Evolutionary conservation across 345 rosid genomes (phyloP), one percentile per base, ranked within the genome.

Genomic region (Eucalyptus microcorys): DNA sequence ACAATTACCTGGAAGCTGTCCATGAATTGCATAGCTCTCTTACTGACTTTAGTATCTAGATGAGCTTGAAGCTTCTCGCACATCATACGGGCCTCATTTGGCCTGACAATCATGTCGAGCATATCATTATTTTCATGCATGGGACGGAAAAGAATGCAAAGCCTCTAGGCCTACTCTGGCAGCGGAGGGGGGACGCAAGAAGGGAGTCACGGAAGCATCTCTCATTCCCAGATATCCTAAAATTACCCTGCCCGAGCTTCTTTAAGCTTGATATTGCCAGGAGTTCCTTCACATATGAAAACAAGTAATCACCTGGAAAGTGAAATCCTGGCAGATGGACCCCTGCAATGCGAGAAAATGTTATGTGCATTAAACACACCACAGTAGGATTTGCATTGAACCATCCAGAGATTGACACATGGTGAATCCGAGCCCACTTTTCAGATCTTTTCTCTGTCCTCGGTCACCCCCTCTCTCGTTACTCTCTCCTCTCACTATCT

Each of bases 41-140:
- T 94, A 92, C 95, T 95, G 87, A 97, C 96, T 90, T 89, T 81
- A 32, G 93, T 91, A 89, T 90, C 95, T 30, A 99, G 96, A 90
- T 96, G 99, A 47, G 95, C 93, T 88, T 93, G 95, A 88, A 97
- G 99, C 93, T 95, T 97, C 92, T 95, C 98, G 53, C 96, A 97
- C 99, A 97, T 92, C 24, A 91, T 30, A 42, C 89, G 94, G 89
- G 99, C 99, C 91, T 94, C 94, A 40, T 91, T 92, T 91, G 89
- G 17, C 92, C 99, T 96, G 95, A 42, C 86, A 92, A 87, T 85
- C 85, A 89, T 76, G 83, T 86, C 71, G 80, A 88, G 13, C 88
- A 40, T 49, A 30, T 68, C 32, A 9, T 34, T 42, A 32, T 7
- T 45, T 42, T 45, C 27, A 34, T 12, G 32, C 53, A 21, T 86